A percentile compares a stretch with the other conserved stretches of the same genome.
phyloP scores from a whole-genome alignment of 2,329 filamentous ascomycete species.

The Apiospora malaysiana region DNA sequence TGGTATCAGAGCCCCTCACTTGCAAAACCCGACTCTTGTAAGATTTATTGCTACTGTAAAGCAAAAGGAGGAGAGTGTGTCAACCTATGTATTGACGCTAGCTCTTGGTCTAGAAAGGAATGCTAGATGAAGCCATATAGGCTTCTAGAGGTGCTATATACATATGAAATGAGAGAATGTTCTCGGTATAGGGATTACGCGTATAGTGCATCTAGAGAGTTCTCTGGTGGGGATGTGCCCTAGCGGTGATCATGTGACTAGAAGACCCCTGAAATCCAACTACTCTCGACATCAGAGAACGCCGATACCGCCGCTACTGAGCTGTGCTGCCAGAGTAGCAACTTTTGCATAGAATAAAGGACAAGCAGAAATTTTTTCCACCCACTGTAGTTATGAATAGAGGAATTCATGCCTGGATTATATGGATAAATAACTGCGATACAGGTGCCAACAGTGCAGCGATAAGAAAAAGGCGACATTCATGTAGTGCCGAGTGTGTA shows the following conservation, averaged over 20 bases:
- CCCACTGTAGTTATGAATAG: neutral
- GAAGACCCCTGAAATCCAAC: neutral
- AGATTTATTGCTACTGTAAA: slow-evolving; percentile 3
- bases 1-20: neutral
- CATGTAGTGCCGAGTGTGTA: neutral
- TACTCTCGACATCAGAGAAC: neutral
- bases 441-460: neutral
- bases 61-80: slow-evolving; percentile 1
- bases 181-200: neutral
- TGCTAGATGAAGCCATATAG: neutral
- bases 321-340: neutral
- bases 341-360: neutral
- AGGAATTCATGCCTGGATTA: neutral
- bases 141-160: neutral
- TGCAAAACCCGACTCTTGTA: neutral
- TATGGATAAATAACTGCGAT: neutral
- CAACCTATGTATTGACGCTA: neutral
- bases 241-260: neutral
- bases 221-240: neutral
- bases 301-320: neutral
- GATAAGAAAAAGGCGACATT: neutral
- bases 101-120: neutral
- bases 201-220: neutral
- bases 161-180: neutral
- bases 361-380: neutral